Evolutionary conservation across 2,329 filamentous ascomycete genomes (phyloP).

Genomic region (Phialemoniopsis sp.): DNA sequence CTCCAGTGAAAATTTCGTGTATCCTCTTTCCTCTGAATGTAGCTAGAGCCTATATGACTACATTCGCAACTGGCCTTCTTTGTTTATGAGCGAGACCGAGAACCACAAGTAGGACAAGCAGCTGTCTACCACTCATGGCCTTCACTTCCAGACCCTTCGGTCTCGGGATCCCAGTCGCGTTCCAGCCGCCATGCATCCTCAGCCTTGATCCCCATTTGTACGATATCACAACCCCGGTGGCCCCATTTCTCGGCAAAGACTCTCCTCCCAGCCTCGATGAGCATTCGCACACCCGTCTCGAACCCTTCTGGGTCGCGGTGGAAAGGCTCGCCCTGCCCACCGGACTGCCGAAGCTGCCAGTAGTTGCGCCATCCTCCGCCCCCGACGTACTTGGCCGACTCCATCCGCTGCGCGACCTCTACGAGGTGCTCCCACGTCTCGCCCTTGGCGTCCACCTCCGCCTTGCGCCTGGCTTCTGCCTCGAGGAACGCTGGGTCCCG

Average conservation of each 20-base stretch:
- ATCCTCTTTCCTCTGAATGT: too few relatives aligned
- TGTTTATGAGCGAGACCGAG: too few relatives aligned
- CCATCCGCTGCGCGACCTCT: too few relatives aligned
- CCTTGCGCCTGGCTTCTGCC: too few relatives aligned
- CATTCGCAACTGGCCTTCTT: too few relatives aligned
- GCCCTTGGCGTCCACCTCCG: slow-evolving; percentile 85
- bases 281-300: slow-evolving; percentile 22
- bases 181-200: slow-evolving; percentile 40
- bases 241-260: slow-evolving; percentile 38
- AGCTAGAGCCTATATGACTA: too few relatives aligned
- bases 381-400: too few relatives aligned
- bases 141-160: too few relatives aligned
- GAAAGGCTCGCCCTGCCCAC: slow-evolving; percentile 36
- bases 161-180: slow-evolving; percentile 33
- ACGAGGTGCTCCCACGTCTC: slow-evolving; percentile 39
- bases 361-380: slow-evolving; percentile 30
- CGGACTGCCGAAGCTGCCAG: slow-evolving; percentile 35
- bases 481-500: too few relatives aligned
- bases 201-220: slow-evolving; percentile 24
- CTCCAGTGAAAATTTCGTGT: too few relatives aligned
- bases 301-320: slow-evolving; percentile 32
- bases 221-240: slow-evolving; percentile 34
- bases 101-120: too few relatives aligned
- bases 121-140: too few relatives aligned
- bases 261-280: slow-evolving; percentile 23